Evolutionary conservation across 2,329 filamentous ascomycete species (phyloP).

Genomic region (Cylindrodendrum hubeiense): DNA sequence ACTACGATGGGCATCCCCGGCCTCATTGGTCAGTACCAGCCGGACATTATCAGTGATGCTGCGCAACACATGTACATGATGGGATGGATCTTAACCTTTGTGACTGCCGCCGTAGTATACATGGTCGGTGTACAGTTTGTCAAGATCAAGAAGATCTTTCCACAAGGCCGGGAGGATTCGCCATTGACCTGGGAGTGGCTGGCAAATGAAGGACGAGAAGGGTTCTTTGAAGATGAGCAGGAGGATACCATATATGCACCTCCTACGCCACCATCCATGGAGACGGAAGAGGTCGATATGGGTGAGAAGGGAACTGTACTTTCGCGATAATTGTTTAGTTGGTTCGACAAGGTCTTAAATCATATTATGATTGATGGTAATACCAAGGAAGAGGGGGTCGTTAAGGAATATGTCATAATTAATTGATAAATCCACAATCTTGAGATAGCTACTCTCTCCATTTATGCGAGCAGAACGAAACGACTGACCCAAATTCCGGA

Average conservation of each 20-base stretch:
- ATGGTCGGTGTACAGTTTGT: constrained; percentile 31
- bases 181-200: constrained; percentile 38
- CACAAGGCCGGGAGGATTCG: constrained; percentile 31
- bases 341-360: no score
- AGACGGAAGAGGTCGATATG: background rate
- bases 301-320: background rate
- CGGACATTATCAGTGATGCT: constrained; percentile 37
- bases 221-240: constrained; percentile 41
- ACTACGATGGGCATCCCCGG: constrained; percentile 41
- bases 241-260: constrained; percentile 35
- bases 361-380: no score
- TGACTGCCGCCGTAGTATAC: constrained; percentile 44
- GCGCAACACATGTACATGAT: constrained; percentile 47
- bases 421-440: no score
- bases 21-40: constrained; percentile 44
- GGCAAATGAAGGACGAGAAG: constrained; percentile 40
- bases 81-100: constrained; percentile 47
- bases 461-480: no score
- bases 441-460: no score
- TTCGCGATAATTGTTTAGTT: no score
- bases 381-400: no score
- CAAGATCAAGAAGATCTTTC: constrained; percentile 38
- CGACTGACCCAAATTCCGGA: no score
- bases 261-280: constrained; percentile 12
- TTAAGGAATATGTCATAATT: no score